These are phyloP conservation scores for Ramaria sp. DNA, from an alignment of 768 basidiomycete species.

Conservation along the genomic window DNA sequence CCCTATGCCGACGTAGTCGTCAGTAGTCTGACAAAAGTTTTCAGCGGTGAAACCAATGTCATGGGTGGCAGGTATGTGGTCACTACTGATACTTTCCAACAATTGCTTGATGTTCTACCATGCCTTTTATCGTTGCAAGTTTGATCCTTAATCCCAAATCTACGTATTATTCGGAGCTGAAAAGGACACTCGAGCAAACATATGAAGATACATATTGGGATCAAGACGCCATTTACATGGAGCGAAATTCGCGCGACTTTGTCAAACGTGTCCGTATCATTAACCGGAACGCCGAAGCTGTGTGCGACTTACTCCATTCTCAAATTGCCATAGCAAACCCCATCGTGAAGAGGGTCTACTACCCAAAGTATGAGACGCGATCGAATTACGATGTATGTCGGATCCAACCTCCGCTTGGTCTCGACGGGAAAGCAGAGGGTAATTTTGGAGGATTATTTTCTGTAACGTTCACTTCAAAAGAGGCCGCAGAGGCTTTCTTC, in stretches of 20 bases:
- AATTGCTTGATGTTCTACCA: background rate
- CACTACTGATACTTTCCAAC: background rate
- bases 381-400: conserved; percentile 25
- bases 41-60: conserved; percentile 41
- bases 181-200: conserved; percentile 19
- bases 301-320: conserved; percentile 31
- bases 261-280: conserved; percentile 28
- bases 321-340: conserved; percentile 13
- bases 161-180: conserved; percentile 27
- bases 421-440: conserved; percentile 16
- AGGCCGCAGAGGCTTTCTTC: conserved; percentile 31
- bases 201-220: conserved; percentile 39
- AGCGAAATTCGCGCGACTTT: conserved; percentile 43
- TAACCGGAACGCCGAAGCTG: conserved; percentile 34
- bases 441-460: conserved; percentile 34
- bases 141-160: conserved; percentile 37
- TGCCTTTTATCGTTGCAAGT: conserved; percentile 17
- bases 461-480: conserved; percentile 30
- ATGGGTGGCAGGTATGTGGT: conserved; percentile 41
- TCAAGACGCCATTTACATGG: conserved; percentile 42
- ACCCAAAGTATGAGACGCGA: conserved; percentile 33
- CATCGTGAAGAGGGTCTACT: conserved; percentile 34
- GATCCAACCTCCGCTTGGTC: conserved; percentile 11
- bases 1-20: conserved; percentile 37
- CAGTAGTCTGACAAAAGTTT: conserved; percentile 42